Evolutionary conservation across 306 rosid species (phyloP), one percentile per base, ranked within the genome.

Genomic region (Mimosa pudica): DNA sequence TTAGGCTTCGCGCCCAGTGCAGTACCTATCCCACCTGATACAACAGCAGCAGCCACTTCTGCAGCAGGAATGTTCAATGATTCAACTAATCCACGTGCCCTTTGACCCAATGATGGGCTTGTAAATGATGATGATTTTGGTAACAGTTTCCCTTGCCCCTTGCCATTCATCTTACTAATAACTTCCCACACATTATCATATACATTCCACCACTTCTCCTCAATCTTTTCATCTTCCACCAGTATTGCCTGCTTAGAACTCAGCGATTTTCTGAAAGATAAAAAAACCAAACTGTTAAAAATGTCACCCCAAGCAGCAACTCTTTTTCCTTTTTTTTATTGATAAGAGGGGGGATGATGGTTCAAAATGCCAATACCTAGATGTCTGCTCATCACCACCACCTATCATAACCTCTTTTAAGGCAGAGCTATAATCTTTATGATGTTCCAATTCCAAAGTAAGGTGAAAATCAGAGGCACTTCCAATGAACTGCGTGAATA

Each of bases 21-120:
- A 83, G 87, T 85, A 86, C 98, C 84, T 71, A 95, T 91, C 51
- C 98, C 98, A 78, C 98, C 98, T 70, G 97, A 89, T 70, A 95
- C 98, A 86, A 95, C 98, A 82, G 88, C 98, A 62, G 98, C 97
- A 83, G 98, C 98, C 86, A 95, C 97, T 89, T 95, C 98, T 14
- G 97, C 98, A 77, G 98, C 98, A 74, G 98, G 98, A 91, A 92
- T 93, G 86, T 95, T 95, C 80, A 95, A 85, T 45, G 98, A 95
- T 87, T 95, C 98, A 58, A 95, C 98, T 78, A 95, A 89, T 80
- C 94, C 98, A 71, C 98, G 98, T 20, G 98, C 98, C 86, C 98
- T 89, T 85, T 95, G 98, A 75, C 98, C 92, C 57, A 95, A 84
- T 80, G 98, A 84, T 6, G 98, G 98, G 76, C 93, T 91, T 20